Percentiles rank a stretch among this genome's conserved stretches.
Evolutionary conservation across 2,329 filamentous ascomycete genomes (phyloP).

Genomic region (Pestalotiopsis sp.): DNA sequence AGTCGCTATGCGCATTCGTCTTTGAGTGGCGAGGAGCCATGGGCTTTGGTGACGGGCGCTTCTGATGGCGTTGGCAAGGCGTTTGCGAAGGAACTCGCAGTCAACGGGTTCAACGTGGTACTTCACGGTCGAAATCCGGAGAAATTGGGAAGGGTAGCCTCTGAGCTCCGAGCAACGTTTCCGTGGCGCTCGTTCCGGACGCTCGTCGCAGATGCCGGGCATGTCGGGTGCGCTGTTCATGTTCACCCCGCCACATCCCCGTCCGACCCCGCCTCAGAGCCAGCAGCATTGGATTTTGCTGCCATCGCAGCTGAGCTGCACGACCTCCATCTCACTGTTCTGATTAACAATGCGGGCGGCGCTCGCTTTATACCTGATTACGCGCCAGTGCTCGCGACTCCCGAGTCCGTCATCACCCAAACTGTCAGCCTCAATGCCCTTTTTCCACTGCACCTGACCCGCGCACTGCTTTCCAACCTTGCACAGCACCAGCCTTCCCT

Average conservation of each 20-base stretch:
- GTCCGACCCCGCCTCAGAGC: too few species aligned
- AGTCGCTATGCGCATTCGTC: background rate
- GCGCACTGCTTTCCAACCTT: background rate
- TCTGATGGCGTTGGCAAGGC: conserved; percentile 54
- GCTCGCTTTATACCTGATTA: too few species aligned
- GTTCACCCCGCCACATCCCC: too few species aligned
- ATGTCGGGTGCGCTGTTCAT: background rate
- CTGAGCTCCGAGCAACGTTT: background rate
- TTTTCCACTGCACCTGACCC: background rate
- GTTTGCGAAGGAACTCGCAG: conserved; percentile 50
- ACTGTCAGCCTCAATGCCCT: too few species aligned
- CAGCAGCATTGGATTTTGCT: background rate
- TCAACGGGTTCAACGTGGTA: conserved; percentile 54
- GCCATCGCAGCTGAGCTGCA: background rate
- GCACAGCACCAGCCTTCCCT: background rate
- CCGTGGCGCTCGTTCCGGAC: background rate
- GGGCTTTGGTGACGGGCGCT: conserved; percentile 53
- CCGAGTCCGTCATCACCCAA: background rate
- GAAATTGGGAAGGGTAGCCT: background rate
- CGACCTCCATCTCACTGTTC: background rate
- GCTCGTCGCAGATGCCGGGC: background rate
- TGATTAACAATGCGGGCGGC: background rate
- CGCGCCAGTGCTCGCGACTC: background rate
- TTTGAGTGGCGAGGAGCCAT: conserved; percentile 20
- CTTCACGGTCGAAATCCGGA: conserved; percentile 40